Conservation (phyloP, 768 basidiomycete genomes). For the Agaricus sinodeliciosus region DNA sequence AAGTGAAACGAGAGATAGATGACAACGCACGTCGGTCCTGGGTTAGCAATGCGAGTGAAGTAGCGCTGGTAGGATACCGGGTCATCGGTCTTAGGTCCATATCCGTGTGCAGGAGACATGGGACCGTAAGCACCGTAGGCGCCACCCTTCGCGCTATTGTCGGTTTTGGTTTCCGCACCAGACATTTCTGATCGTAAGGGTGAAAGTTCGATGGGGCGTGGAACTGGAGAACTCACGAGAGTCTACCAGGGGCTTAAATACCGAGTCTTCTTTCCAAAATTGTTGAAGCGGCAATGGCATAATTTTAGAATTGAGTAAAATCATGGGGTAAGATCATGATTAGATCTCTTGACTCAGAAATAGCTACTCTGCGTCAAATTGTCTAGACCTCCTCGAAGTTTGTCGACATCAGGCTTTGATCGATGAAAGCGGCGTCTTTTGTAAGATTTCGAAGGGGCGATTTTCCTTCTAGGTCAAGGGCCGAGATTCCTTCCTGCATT, state of each 20-base stretch:
- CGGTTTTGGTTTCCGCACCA: neutral
- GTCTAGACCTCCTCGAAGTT: no score
- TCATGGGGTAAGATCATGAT: no score
- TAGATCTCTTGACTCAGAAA: no score
- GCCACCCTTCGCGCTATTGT: conserved; percentile 1
- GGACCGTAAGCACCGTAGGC: conserved; percentile 8
- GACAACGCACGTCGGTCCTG: conserved; percentile 9
- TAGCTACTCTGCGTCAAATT: no score
- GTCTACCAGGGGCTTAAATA: neutral
- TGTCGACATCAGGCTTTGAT: no score
- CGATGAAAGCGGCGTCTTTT: no score
- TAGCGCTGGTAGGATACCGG: conserved; percentile 13
- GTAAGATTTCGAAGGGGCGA: no score
- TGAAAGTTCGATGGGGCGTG: neutral
- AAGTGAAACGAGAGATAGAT: neutral
- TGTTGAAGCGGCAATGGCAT: neutral
- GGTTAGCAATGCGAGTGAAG: conserved; percentile 11
- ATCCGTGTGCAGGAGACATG: conserved; percentile 11
- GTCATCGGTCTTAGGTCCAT: conserved; percentile 11
- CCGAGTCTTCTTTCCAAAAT: neutral
- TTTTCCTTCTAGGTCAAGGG: no score
- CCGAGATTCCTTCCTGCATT: no score
- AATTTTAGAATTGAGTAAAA: no score
- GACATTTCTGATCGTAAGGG: neutral
- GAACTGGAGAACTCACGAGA: neutral